Percentiles rank a stretch among this genome's conserved stretches.
Conservation (phyloP, 805 yeast species). For the Metschnikowia lochheadii region DNA sequence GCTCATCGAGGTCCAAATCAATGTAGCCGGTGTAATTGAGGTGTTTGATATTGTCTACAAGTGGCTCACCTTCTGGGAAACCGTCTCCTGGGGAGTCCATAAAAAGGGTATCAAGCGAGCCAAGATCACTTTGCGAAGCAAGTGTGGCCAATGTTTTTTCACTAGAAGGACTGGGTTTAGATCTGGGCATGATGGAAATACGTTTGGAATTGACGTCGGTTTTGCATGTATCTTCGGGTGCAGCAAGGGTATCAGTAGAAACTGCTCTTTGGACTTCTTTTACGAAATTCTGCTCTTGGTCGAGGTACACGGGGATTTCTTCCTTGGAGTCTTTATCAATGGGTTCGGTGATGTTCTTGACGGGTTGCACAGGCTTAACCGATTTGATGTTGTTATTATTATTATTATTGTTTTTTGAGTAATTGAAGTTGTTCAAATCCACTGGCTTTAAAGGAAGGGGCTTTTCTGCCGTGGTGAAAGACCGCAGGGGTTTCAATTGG, state of each 20-base stretch:
- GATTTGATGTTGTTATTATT: not conserved
- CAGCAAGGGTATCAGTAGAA: not conserved
- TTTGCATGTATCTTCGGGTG: not conserved
- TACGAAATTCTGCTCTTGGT: not conserved
- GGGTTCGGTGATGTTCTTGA: not conserved
- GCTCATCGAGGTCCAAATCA: slow-evolving; percentile 8
- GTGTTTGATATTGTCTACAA: not conserved
- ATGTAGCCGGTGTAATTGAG: slow-evolving; percentile 6
- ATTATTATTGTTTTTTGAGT: not conserved
- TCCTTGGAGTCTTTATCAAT: not conserved
- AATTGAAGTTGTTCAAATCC: not conserved
- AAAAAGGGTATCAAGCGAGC: slow-evolving; percentile 7
- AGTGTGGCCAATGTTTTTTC: slow-evolving; percentile 13
- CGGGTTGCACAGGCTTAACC: not conserved
- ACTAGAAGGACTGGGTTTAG: slow-evolving; percentile 10
- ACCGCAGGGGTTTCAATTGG: slow-evolving; percentile 1
- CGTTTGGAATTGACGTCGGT: slow-evolving; percentile 2
- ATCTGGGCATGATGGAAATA: slow-evolving; percentile 4
- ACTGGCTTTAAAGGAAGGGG: slow-evolving; percentile 3
- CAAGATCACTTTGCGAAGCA: slow-evolving; percentile 8
- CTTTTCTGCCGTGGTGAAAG: not conserved
- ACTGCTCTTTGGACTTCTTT: not conserved
- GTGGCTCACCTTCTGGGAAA: not conserved
- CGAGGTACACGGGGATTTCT: not conserved
- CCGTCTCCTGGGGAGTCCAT: slow-evolving; percentile 7